Evolutionary conservation across 148 eudicot species (phyloP).

Genomic region (Polygonum maritimum): DNA sequence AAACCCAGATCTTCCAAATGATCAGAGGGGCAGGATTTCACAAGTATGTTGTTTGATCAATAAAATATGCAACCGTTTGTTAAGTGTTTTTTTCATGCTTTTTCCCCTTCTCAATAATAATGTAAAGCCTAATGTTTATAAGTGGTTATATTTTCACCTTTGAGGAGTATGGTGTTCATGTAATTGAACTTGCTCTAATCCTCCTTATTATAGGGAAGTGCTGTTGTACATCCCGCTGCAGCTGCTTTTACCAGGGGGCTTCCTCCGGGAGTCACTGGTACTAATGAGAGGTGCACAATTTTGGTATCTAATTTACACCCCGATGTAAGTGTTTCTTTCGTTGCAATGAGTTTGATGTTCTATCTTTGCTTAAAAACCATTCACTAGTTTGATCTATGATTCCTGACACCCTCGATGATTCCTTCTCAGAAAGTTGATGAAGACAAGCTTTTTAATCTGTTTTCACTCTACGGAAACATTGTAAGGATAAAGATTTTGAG

Average conservation of each 20-base stretch:
- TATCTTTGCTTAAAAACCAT: background rate
- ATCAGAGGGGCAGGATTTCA: slow-evolving; percentile 31
- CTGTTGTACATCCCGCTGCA: slow-evolving; percentile 24
- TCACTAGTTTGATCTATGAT: background rate
- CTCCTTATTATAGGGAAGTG: background rate
- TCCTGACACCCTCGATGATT: background rate
- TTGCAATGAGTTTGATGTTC: background rate
- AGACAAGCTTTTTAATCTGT: slow-evolving; percentile 85
- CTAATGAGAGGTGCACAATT: slow-evolving; percentile 85
- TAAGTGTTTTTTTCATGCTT: background rate
- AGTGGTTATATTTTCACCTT: background rate
- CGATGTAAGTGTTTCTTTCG: slow-evolving; percentile 40
- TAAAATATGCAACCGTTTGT: background rate
- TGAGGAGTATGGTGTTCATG: background rate
- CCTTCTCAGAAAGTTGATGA: slow-evolving; percentile 63
- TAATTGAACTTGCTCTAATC: background rate
- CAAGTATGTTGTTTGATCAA: slow-evolving; percentile 18
- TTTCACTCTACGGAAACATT: slow-evolving; percentile 92
- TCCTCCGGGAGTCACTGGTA: slow-evolving; percentile 89
- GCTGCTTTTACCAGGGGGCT: slow-evolving; percentile 81
- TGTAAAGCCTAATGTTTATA: background rate
- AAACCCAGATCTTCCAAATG: slow-evolving; percentile 35
- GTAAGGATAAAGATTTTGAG: slow-evolving; percentile 82
- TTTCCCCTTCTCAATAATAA: background rate
- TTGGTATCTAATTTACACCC: slow-evolving; percentile 83